Conservation (phyloP, 768 basidiomycete genomes). For the Candolleomyces efflorescens region DNA sequence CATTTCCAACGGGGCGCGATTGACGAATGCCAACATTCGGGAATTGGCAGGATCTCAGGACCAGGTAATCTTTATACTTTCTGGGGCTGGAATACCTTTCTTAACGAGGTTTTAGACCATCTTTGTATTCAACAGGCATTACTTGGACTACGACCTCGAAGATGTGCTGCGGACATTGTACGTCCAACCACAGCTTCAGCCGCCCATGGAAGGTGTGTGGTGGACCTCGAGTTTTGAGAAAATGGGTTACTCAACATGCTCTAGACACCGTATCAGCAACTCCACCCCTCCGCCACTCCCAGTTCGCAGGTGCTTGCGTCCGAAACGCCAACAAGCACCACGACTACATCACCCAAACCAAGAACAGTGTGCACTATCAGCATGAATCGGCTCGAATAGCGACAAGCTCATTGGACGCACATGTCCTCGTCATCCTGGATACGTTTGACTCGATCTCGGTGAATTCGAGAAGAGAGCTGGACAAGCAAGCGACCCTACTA, state of each 20-base stretch:
- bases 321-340: constrained; percentile 61
- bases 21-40: constrained; percentile 66
- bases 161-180: constrained; percentile 63
- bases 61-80: constrained; percentile 46
- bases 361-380: constrained; percentile 57
- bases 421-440: constrained; percentile 66
- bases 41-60: constrained; percentile 73
- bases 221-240: neutral
- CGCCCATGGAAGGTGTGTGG: constrained; percentile 63
- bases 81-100: neutral
- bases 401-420: constrained; percentile 64
- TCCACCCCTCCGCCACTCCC: constrained; percentile 66
- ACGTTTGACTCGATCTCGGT: constrained; percentile 61
- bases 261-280: constrained; percentile 61
- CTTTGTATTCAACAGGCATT: constrained; percentile 81
- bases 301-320: constrained; percentile 63
- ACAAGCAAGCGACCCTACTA: constrained; percentile 61
- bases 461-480: constrained; percentile 59
- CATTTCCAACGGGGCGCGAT: constrained; percentile 72
- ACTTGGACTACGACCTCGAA: constrained; percentile 65
- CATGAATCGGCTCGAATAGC: constrained; percentile 70
- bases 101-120: constrained; percentile 43
- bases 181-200: constrained; percentile 57
- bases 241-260: constrained; percentile 4
- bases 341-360: constrained; percentile 51